Percentiles rank a stretch among this genome's conserved stretches.
Evolutionary conservation across 495 filamentous ascomycete species (phyloP).

Genomic region (Xylaria acuta): DNA sequence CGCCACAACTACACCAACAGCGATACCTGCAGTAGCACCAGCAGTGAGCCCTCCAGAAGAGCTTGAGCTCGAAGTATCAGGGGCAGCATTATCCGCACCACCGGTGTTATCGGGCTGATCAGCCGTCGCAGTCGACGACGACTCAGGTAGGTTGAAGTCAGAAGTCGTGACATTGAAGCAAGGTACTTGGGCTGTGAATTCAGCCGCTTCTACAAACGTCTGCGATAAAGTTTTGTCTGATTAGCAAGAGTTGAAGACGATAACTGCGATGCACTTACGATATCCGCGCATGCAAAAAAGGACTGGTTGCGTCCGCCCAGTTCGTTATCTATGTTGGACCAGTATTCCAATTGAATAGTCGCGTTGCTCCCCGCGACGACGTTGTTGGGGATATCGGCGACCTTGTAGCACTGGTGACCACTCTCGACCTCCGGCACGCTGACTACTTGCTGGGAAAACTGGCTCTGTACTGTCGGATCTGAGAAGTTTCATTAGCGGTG

Average conservation of each 20-base stretch:
- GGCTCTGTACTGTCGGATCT: constrained; percentile 49
- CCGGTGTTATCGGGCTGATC: constrained; percentile 16
- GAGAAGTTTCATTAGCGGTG: constrained; percentile 9
- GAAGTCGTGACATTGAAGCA: constrained; percentile 58
- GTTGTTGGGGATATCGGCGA: constrained; percentile 46
- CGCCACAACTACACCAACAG: constrained; percentile 36
- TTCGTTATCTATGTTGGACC: constrained; percentile 49
- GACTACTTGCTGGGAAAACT: constrained; percentile 52
- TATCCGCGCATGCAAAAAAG: constrained; percentile 60
- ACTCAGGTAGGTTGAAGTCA: constrained; percentile 39
- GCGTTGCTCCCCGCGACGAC: constrained; percentile 53
- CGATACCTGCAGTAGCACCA: constrained; percentile 27
- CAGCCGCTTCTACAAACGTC: constrained; percentile 49
- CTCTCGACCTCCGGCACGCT: constrained; percentile 45
- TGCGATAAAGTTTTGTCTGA: constrained; percentile 1
- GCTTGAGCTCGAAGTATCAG: constrained; percentile 12
- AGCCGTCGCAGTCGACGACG: constrained; percentile 30
- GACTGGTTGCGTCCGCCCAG: constrained; percentile 49
- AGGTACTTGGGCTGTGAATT: constrained; percentile 49
- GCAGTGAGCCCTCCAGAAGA: constrained; percentile 43
- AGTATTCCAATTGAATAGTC: constrained; percentile 60
- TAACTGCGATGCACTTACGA: constrained; percentile 33
- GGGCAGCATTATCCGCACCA: not conserved
- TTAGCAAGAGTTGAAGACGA: not conserved
- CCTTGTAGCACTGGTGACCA: constrained; percentile 59